These are phyloP conservation scores for Irpex lacteus DNA, from an alignment of 1,284 basidiomycete genomes.

Conservation along the genomic window DNA sequence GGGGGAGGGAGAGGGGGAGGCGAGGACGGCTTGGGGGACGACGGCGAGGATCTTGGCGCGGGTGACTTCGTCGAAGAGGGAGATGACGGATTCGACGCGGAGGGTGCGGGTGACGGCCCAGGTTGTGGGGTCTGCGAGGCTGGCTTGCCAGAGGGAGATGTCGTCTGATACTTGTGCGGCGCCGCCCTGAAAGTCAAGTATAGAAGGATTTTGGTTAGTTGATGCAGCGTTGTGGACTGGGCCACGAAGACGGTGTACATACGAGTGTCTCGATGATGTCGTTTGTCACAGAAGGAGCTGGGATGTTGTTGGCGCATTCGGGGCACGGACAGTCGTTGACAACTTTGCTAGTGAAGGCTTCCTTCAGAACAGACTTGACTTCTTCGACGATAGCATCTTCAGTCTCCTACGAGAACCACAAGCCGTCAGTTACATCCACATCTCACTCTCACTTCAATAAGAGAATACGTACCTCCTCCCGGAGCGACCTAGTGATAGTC, in stretches of 20 bases:
- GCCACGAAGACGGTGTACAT: neutral
- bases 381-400: neutral
- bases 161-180: too few species aligned
- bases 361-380: neutral
- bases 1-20: neutral
- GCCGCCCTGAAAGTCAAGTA: neutral
- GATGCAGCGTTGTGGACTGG: neutral
- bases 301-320: neutral
- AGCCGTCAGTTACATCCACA: neutral
- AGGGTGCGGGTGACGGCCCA: conserved; percentile 4
- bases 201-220: too few species aligned
- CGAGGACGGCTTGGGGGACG: neutral
- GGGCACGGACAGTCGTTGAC: neutral
- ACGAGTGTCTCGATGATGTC: neutral
- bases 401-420: neutral
- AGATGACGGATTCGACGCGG: conserved; percentile 5
- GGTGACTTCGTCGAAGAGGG: conserved; percentile 6
- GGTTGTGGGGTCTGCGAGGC: neutral
- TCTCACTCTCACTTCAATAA: neutral
- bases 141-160: conserved; percentile 2
- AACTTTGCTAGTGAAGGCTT: neutral
- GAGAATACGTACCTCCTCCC: neutral
- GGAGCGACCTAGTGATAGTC: neutral
- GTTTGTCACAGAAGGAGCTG: neutral
- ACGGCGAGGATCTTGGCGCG: conserved; percentile 5